Conservation (phyloP, 2,329 filamentous ascomycete genomes). For the Fusarium xylarioides region DNA sequence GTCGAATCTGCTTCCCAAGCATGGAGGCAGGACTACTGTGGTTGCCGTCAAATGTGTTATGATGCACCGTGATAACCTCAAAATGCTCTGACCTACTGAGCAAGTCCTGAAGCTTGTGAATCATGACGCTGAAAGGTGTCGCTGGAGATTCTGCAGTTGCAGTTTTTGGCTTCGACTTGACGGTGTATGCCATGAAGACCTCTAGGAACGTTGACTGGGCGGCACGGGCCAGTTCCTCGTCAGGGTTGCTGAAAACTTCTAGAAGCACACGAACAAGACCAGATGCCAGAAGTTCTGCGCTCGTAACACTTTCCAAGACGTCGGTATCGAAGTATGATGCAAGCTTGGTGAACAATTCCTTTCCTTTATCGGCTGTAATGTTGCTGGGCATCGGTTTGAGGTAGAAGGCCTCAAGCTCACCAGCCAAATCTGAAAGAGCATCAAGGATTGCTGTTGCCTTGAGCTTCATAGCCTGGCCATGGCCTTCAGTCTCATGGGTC, state of each 20-base stretch:
- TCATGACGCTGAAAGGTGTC: conserved; percentile 88
- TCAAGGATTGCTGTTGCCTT: conserved; percentile 81
- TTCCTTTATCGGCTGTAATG: conserved; percentile 61
- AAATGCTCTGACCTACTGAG: conserved; percentile 98
- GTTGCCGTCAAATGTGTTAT: conserved; percentile 89
- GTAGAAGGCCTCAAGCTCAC: conserved; percentile 78
- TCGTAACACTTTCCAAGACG: conserved; percentile 91
- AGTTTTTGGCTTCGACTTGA: conserved; percentile 72
- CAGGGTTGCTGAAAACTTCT: conserved; percentile 79
- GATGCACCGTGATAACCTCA: conserved; percentile 94
- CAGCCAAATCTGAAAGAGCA: conserved; percentile 75
- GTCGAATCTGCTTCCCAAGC: conserved; percentile 92
- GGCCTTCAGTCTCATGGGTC: conserved; percentile 79
- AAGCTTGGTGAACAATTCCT: conserved; percentile 75
- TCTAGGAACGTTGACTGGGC: conserved; percentile 87
- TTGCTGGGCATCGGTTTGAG: conserved; percentile 60
- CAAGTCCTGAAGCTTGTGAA: conserved; percentile 94
- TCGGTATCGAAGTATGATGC: conserved; percentile 89
- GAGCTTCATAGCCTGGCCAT: conserved; percentile 76
- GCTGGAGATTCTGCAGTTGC: conserved; percentile 73
- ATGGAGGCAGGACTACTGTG: conserved; percentile 93
- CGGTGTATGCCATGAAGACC: conserved; percentile 85
- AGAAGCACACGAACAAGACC: conserved; percentile 87
- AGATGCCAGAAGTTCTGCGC: conserved; percentile 90
- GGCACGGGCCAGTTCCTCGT: conserved; percentile 67